Base-by-base conservation (phyloP, 805 yeast genomes). In the Nakazawaea anatomiae region DNA sequence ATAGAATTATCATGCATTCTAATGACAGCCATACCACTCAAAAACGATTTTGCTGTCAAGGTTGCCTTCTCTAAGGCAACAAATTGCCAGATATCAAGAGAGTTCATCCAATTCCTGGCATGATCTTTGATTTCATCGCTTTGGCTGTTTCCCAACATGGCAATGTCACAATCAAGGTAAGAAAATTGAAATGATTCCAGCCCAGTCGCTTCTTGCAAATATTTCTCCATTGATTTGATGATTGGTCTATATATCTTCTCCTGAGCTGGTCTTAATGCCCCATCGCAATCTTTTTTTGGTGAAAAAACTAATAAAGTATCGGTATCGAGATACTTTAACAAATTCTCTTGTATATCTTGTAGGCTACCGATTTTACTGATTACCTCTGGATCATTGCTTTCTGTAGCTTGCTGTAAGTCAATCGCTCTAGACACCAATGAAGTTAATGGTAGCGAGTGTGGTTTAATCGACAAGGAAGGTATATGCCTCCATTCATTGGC, bases 41-140 rank as follows among this genome's bases (percentile, higher is more conserved):
- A 76, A 60, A 94, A 85, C 1, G 97, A 89, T 66, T 91, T 90
- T 4, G 95, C 82, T 1, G 89, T 79, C 45, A 90, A 73, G 4
- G 92, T 86, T n/a, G 96, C 86, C 59, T 89, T 83, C 67, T 94
- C 99, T 55, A 94, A 76, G 1, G 96, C 92, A 5, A 90, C 90
- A 52, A 92, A 71, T 59, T 90, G 87, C 85, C 88, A 91, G 39
- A 76, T 67, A 42, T 83, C 80, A 49, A 95, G 72, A 4, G 74
- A 54, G 54, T 75, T 68, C 58, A 91, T 65, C 83, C 89, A 94
- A 44, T 74, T 72, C 41, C 70, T 63, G 1, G 86, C 97, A 6
- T 83, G 82, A 31, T 65, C 69, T 59, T 75, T 82, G 0, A 88
- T 80, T 45, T 76, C 79, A 18, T 68, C 70, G 1, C 79, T 47